Base-by-base conservation (phyloP, 2,329 filamentous ascomycete genomes). In the Helotiales sp. region DNA sequence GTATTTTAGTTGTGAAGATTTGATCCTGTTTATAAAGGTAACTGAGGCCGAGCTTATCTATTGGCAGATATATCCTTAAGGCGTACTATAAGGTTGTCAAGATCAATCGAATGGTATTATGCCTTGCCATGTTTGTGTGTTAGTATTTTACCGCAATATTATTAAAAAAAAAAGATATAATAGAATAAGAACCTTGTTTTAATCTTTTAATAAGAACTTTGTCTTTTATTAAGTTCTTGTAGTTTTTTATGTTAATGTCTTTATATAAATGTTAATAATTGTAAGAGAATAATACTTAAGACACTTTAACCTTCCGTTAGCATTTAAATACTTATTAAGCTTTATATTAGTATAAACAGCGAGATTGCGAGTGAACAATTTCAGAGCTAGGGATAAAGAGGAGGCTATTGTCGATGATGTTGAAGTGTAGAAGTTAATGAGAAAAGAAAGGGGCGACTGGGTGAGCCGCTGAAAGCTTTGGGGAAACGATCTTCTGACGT, bases 321-420 rank as follows among this genome's bases (percentile, higher is more conserved):
- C 45, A 60, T 65, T 58, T 28, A 70, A 62, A 37, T 70, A 68
- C 30, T 68, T n/a, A 37, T 70, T 52, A 61, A 70, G 68, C 47
- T 70, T 62, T 65, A 28, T 22, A 66, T 70, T 62, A 58, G 57
- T 70, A 55, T 65, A 70, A 52, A n/a, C 24, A 57, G 55, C 65
- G 58, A 70, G 45, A 60, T 69, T 61, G 62, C 49, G 28, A 65
- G 67, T 45, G 57, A 67, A 55, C 28, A 69, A 50, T 65, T 67
- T 67, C 50, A 49, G 22, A 55, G 61, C 17, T 32, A 60, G 32
- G 13, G 63, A 34, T 49, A 50, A 26, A 65, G 49, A 7, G 11
- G 22, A 17, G 28, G 49, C 45, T 45, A 69, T 69, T 63, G 26
- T 37, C 57, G 43, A n/a, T n/a, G n/a, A n/a, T n/a, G n/a, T n/a